Base-by-base conservation (phyloP, 352 stramenopile species). In the Saprolegnia parasitica region DNA sequence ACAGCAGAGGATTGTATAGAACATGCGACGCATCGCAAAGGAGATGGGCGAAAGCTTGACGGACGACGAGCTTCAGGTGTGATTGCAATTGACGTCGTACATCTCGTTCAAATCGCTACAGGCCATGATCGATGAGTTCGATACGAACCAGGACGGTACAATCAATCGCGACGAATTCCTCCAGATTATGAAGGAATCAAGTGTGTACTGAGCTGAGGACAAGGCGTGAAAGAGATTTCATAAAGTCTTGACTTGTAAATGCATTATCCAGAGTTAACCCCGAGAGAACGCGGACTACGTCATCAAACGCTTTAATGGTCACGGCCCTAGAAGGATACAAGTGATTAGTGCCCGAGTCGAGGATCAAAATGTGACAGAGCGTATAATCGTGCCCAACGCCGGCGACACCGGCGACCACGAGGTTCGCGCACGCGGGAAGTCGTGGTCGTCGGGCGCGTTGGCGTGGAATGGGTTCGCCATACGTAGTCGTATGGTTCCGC, bases 121-220 rank as follows among this genome's bases (percentile, higher is more conserved):
- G 78, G 91, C 90, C 4, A 98, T 98, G 93, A 97, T 98, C 66
- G 91, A 98, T 58, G 91, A 98, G 78, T 98, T 98, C 57, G 92
- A 98, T 67, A 80, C 95, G 56, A 93, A 98, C 71, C 85, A 97
- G 67, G 91, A 98, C 73, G 93, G 91, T 52, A 85, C 92, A 71
- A 97, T 98, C 70, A 86, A 83, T 65, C 73, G 86, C 52, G 81
- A 94, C 56, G 93, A 98, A 74, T 98, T 98, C 71, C 89, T 93
- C 55, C 75, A 81, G 57, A 93, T 92, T 67, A 95, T 95, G 85
- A 95, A 92, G 71, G 82, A 93, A 66, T 91, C 82, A 4, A 89
- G 79, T 24, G 81, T 72, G 66, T 72, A 72, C 29, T 72, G 57
- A 68, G 2, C 18, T 32, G 11, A 60, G 6, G 10, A 18, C 18